phyloP scores from a whole-genome alignment of 2,329 filamentous ascomycete species.

The Plenodomus tracheiphilus region DNA sequence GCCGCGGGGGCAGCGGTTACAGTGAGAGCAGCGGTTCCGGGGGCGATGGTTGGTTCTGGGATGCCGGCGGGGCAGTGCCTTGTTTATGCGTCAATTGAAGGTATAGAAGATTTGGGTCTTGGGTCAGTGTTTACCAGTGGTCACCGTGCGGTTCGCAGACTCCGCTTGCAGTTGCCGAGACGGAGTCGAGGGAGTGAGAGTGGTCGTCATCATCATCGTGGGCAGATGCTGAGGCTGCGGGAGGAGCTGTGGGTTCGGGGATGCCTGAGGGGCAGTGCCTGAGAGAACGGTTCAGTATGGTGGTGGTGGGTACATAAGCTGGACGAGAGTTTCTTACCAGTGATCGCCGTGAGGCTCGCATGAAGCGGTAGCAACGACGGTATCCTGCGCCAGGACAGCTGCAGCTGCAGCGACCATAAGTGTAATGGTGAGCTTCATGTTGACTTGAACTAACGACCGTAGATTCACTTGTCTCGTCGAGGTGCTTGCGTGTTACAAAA shows the following conservation, averaged over 20 bases:
- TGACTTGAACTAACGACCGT: constrained; percentile 5
- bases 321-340: constrained; percentile 19
- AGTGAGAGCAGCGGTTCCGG: constrained; percentile 8
- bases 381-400: constrained; percentile 21
- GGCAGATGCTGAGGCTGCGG: constrained; percentile 4
- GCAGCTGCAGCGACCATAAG: constrained; percentile 15
- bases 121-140: constrained; percentile 18
- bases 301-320: not conserved
- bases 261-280: constrained; percentile 14
- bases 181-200: constrained; percentile 8
- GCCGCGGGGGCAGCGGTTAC: constrained; percentile 5
- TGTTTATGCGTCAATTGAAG: not conserved
- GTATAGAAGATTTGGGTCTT: too few relatives aligned
- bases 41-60: constrained; percentile 24
- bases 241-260: constrained; percentile 9
- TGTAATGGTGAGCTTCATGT: constrained; percentile 23
- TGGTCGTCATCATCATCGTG: constrained; percentile 7
- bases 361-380: constrained; percentile 16
- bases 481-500: constrained; percentile 1
- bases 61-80: constrained; percentile 29
- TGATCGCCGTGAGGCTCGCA: constrained; percentile 32
- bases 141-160: constrained; percentile 29
- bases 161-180: constrained; percentile 11
- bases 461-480: constrained; percentile 2
- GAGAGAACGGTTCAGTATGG: not conserved